Evolutionary conservation across 2,329 filamentous ascomycete genomes (phyloP).

Genomic region (Fusarium penzigii): DNA sequence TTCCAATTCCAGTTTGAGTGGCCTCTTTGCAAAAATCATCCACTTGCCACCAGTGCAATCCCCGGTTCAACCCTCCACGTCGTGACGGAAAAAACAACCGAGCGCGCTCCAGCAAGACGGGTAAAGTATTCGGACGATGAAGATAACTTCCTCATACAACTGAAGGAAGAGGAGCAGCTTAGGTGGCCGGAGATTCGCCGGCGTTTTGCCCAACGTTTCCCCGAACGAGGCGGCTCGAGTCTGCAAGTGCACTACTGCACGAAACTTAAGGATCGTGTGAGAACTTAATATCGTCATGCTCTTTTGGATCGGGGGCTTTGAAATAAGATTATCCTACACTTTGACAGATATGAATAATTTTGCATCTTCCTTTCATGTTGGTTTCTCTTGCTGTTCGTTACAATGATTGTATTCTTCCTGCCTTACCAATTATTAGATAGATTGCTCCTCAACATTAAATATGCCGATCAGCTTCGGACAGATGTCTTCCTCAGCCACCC

Average conservation of each 20-base stretch:
- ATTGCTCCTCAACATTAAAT: too few relatives aligned
- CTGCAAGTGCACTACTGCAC: slow-evolving; percentile 8
- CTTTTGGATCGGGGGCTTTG: not conserved
- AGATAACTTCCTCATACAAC: slow-evolving; percentile 1
- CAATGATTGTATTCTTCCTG: too few relatives aligned
- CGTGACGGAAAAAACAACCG: not conserved
- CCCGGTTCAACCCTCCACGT: slow-evolving; percentile 2
- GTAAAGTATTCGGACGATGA: slow-evolving; percentile 6
- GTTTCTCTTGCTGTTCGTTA: too few relatives aligned
- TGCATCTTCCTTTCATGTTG: too few relatives aligned
- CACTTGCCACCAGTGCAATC: not conserved
- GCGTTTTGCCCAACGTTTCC: slow-evolving; percentile 3
- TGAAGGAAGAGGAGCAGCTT: slow-evolving; percentile 4
- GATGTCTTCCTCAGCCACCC: too few relatives aligned
- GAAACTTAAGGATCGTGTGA: slow-evolving; percentile 3
- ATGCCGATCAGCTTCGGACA: too few relatives aligned
- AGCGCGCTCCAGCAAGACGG: slow-evolving; percentile 1
- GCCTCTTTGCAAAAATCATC: slow-evolving; percentile 2
- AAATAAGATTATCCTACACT: too few relatives aligned
- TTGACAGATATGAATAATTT: too few relatives aligned
- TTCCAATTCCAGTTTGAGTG: too few relatives aligned
- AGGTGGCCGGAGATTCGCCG: slow-evolving; percentile 1
- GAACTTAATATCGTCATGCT: slow-evolving; percentile 3
- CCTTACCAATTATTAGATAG: too few relatives aligned
- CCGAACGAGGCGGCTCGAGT: not conserved